Evolutionary conservation across 1,284 basidiomycete species (phyloP), one percentile per base, ranked within the genome.

Genomic region (Trametes polyzona): DNA sequence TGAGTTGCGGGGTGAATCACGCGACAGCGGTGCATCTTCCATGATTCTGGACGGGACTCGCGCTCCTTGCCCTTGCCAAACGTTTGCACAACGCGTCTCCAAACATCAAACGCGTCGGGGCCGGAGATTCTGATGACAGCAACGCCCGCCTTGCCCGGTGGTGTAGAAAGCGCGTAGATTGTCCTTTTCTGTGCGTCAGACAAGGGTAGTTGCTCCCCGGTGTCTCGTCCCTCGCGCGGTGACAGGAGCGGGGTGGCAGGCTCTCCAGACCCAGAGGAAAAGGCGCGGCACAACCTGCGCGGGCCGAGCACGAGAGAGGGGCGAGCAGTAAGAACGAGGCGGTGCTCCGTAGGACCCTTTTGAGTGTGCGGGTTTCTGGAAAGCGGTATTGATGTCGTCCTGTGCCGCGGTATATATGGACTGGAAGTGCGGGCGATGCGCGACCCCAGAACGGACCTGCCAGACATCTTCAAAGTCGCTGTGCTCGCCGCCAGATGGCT

Each of bases 121-220:
- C 94, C 93, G 7, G 92, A 93, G 11, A 96, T 76, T 55, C 93
- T 83, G 44, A 96, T 76, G 41, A 96, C 86, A 1, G 87, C 90
- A 16, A 96, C 81, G 26, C 92, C 94, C 2, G 84, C 91, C 63
- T 88, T 93, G 1, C 92, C 92, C 4, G 86, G 83, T 1, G 92
- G 90, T 0, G 92, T 93, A 0, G 94, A 92, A 12, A 95, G 79
- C 0, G 93, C 94, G 69, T 90, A 96, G 55, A 96, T 93, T 0
- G 94, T 96, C 26, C 71, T 69, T 19, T 80, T 76, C 67, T 91
- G 87, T 2, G 86, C 80, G 60, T 87, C 82, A 12, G 87, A 87
- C 32, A 69, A 72, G 0, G 67, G 67, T 11, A 70, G 59, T 10
- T 52, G 50, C 39, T 33, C n/a, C n/a, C n/a, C 36, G 4, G 41